Evolutionary conservation across 1,139 yeast species (phyloP).

Genomic region (Waltiozyma sp.): DNA sequence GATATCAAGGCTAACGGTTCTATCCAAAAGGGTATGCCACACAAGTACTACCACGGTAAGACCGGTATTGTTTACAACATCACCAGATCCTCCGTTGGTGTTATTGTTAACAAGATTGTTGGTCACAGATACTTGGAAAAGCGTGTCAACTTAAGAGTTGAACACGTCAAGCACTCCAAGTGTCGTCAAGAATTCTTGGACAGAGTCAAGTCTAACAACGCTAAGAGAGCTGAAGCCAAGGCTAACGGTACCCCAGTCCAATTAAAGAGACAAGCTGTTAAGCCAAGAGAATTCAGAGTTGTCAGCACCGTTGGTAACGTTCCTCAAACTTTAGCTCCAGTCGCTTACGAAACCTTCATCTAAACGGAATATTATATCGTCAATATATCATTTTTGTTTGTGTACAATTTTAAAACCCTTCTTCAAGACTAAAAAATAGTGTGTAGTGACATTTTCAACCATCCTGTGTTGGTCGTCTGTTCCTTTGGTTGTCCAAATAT

Average conservation of each 20-base stretch:
- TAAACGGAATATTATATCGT: slow-evolving; percentile 30
- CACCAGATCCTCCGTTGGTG: slow-evolving; percentile 97
- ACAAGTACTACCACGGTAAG: slow-evolving; percentile 99
- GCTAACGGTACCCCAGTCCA: slow-evolving; percentile 82
- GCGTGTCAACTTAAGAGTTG: slow-evolving; percentile 97
- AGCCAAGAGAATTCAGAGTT: slow-evolving; percentile 88
- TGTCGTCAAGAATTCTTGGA: slow-evolving; percentile 98
- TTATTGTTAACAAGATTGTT: slow-evolving; percentile 94
- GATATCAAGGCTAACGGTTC: slow-evolving; percentile 99
- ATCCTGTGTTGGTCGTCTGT: too few relatives aligned
- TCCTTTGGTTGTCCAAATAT: too few relatives aligned
- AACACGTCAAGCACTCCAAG: slow-evolving; percentile 98
- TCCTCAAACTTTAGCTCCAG: slow-evolving; percentile 98
- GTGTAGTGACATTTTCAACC: not conserved
- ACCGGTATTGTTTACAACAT: slow-evolving; percentile 98
- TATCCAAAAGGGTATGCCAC: slow-evolving; percentile 99
- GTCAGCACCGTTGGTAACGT: slow-evolving; percentile 68
- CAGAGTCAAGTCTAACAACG: slow-evolving; percentile 97
- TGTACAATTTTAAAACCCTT: slow-evolving; percentile 8
- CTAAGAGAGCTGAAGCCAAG: slow-evolving; percentile 89
- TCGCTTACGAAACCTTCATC: slow-evolving; percentile 98
- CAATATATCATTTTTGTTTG: slow-evolving; percentile 11
- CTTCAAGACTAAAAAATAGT: not conserved
- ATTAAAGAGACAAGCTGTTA: slow-evolving; percentile 97
- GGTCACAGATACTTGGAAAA: slow-evolving; percentile 98